Base-by-base conservation (phyloP, 768 basidiomycete species). In the Heimioporus sp. region DNA sequence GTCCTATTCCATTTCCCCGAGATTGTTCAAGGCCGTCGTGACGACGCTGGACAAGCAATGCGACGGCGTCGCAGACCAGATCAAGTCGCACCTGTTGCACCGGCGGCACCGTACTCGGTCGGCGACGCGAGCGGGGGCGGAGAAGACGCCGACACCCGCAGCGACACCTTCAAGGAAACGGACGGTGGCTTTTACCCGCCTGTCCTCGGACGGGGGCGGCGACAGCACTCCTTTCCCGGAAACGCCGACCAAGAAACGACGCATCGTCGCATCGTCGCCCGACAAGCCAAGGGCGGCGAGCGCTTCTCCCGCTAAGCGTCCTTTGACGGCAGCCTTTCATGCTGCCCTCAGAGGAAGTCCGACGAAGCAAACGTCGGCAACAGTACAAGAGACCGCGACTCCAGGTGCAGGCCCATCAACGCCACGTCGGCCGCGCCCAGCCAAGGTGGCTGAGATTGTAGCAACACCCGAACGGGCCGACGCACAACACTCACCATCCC, bases 211-310 rank as follows among this genome's bases (percentile, higher is more conserved):
- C 46, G 55, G 34, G 2, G 28, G 44, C 6, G 50, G 73, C 61
- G 40, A 71, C 47, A 15, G 65, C 19, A 37, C 66, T 24, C 24
- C 68, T 52, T 49, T 73, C 48, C 74, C 75, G 5, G 66, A 69
- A 46, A 73, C 79, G 6, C 79, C 78, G 0, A 71, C 68, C 32
- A 79, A 79, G 54, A 75, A 65, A 57, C 67, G 68, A 35, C 76
- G 68, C 48, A 43, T 66, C 3, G 67, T 67, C 10, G 43, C 56
- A 10, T 46, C 56, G 30, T 49, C 49, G 2, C 55, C 54, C 4
- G 36, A 28, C 24, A 63, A 65, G 37, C 47, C 53, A 16, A 48
- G 53, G 13, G 54, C 55, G 8, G 24, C 24, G 35, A 56, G 48
- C 12, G 41, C 15, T 24, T 63, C 61, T 11, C 55, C 57, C 7